Percentiles rank a stretch among this genome's conserved stretches.
Conservation (phyloP, 208 protist species). For the Phytomonas francai region DNA sequence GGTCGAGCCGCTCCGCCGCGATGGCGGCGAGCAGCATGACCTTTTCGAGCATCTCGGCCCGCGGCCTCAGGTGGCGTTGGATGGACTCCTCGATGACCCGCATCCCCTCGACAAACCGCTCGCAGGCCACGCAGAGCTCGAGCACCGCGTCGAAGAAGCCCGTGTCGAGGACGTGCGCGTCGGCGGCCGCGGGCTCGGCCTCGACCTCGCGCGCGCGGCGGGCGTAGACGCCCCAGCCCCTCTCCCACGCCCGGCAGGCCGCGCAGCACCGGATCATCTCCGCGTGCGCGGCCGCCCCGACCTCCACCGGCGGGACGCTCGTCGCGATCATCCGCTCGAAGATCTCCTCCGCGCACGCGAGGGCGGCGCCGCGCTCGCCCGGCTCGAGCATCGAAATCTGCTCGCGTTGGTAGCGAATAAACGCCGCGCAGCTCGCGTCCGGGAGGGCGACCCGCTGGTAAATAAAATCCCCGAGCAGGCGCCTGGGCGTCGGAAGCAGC, state of each 20-base stretch:
- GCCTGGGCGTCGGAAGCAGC: conserved; percentile 77
- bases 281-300: conserved; percentile 76
- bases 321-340: conserved; percentile 87
- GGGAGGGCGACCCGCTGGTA: conserved; percentile 81
- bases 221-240: conserved; percentile 72
- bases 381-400: conserved; percentile 71
- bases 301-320: conserved; percentile 84
- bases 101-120: conserved; percentile 47
- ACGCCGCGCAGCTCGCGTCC: conserved; percentile 72
- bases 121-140: conserved; percentile 60
- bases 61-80: conserved; percentile 49
- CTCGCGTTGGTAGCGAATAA: conserved; percentile 73
- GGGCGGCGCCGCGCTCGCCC: conserved; percentile 39
- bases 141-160: conserved; percentile 79
- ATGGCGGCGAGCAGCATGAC: conserved; percentile 58
- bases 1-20: conserved; percentile 36
- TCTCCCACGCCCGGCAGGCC: conserved; percentile 62
- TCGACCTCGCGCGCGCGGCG: conserved; percentile 73
- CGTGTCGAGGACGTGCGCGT: conserved; percentile 33
- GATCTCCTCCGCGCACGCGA: conserved; percentile 72
- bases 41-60: conserved; percentile 62
- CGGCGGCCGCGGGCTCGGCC: conserved; percentile 14
- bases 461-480: conserved; percentile 85
- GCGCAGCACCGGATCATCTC: conserved; percentile 90
- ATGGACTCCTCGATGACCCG: conserved; percentile 67